Percentiles rank a stretch among this genome's conserved stretches.
Conservation (phyloP, 2,329 filamentous ascomycete species). For the Aspergillus sp. region DNA sequence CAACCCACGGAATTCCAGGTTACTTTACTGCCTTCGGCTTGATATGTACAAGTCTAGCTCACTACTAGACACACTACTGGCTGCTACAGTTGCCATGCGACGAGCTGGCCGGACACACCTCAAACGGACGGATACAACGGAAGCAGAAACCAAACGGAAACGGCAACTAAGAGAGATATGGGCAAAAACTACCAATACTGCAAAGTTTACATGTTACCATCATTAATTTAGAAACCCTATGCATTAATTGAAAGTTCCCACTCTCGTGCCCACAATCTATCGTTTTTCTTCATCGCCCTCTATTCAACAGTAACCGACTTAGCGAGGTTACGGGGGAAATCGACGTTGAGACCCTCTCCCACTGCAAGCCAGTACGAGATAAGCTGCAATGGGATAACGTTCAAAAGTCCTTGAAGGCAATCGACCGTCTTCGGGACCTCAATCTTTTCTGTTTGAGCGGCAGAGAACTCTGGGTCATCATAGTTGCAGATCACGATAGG, state of each 20-base stretch:
- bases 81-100: neutral
- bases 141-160: neutral
- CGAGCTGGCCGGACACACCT: neutral
- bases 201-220: constrained; percentile 7
- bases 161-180: too few relatives aligned
- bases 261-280: constrained; percentile 9
- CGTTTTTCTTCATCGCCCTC: neutral
- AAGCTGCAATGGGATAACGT: constrained; percentile 95
- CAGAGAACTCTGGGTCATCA: constrained; percentile 82
- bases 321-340: constrained; percentile 97
- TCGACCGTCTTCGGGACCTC: constrained; percentile 96
- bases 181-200: neutral
- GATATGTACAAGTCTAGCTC: too few relatives aligned
- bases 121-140: neutral
- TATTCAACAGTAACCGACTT: constrained; percentile 99
- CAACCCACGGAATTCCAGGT: too few relatives aligned
- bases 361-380: constrained; percentile 99
- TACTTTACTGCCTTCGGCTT: too few relatives aligned
- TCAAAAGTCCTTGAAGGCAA: constrained; percentile 91
- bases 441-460: constrained; percentile 90
- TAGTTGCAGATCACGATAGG: constrained; percentile 99
- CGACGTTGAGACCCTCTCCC: constrained; percentile 92
- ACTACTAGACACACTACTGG: too few relatives aligned
- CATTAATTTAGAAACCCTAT: constrained; percentile 9
- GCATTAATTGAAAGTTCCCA: neutral